Percentiles rank a stretch among this genome's conserved stretches.
These are phyloP conservation scores for Dendrobium officinale DNA, from an alignment of 106 monocot species.

Conservation along the genomic window DNA sequence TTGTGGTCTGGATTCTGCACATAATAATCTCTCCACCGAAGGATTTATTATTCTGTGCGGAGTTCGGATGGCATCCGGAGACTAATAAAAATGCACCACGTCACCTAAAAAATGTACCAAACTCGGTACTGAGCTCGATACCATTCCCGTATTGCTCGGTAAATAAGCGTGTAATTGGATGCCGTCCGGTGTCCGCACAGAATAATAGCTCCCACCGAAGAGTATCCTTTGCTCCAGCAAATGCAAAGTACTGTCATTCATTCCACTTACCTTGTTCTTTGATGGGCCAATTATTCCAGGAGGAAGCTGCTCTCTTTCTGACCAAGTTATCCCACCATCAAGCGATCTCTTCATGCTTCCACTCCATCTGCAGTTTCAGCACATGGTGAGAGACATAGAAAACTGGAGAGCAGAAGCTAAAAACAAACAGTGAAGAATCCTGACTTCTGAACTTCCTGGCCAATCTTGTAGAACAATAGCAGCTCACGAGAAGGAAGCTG, in stretches of 20 bases:
- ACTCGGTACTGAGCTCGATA: too few species aligned
- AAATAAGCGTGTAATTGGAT: too few species aligned
- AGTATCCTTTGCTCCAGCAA: too few species aligned
- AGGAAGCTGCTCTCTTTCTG: slow-evolving; percentile 65
- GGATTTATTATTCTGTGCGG: too few species aligned
- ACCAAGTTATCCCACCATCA: slow-evolving; percentile 61
- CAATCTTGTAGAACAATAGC: slow-evolving; percentile 91
- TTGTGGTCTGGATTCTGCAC: too few species aligned
- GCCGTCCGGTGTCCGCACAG: too few species aligned
- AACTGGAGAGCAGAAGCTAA: neutral
- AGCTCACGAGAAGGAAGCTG: slow-evolving; percentile 77
- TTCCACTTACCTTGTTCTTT: slow-evolving; percentile 60
- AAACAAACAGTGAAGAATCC: neutral
- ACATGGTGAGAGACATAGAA: neutral
- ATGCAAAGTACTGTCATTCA: neutral
- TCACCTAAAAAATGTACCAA: too few species aligned
- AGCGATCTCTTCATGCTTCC: slow-evolving; percentile 66
- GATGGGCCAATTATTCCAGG: slow-evolving; percentile 76
- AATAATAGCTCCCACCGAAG: too few species aligned
- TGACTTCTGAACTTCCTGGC: slow-evolving; percentile 90
- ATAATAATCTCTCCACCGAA: too few species aligned
- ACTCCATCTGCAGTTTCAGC: slow-evolving; percentile 40
- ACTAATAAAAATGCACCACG: too few species aligned
- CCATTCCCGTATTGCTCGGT: too few species aligned
- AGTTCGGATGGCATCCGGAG: too few species aligned